Conservation (phyloP, 768 basidiomycete genomes). For the Tricholoma sp. region DNA sequence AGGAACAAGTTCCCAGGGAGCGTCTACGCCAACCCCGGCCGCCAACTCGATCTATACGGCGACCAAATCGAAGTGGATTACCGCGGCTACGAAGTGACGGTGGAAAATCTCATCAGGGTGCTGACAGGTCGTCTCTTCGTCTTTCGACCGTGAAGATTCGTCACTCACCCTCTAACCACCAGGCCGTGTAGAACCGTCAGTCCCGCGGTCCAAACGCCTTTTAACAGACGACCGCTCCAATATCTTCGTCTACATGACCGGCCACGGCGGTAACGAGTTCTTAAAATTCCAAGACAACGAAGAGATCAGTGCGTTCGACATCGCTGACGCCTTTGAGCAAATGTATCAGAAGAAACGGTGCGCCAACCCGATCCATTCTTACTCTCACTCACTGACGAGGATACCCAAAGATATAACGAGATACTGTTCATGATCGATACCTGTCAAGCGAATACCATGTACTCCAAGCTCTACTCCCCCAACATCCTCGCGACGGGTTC, state of each 20-base stretch:
- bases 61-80: slow-evolving; percentile 98
- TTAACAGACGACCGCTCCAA: slow-evolving; percentile 88
- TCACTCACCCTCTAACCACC: background rate
- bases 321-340: slow-evolving; percentile 97
- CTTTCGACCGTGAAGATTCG: background rate
- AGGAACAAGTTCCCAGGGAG: slow-evolving; percentile 90
- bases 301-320: slow-evolving; percentile 93
- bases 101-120: slow-evolving; percentile 91
- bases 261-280: slow-evolving; percentile 97
- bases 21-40: slow-evolving; percentile 85
- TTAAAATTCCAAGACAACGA: slow-evolving; percentile 99
- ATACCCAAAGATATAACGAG: slow-evolving; percentile 72
- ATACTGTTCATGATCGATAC: slow-evolving; percentile 98
- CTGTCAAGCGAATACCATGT: slow-evolving; percentile 96
- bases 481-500: slow-evolving; percentile 91
- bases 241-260: slow-evolving; percentile 97
- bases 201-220: slow-evolving; percentile 89
- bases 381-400: background rate
- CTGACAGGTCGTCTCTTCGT: slow-evolving; percentile 82
- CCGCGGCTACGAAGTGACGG: slow-evolving; percentile 95
- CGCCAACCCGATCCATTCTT: slow-evolving; percentile 10
- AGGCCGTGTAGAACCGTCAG: slow-evolving; percentile 82
- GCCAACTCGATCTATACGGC: slow-evolving; percentile 86
- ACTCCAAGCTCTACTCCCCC: slow-evolving; percentile 87
- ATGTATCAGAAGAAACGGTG: slow-evolving; percentile 97